Percentiles rank a stretch among this genome's conserved stretches.
Evolutionary conservation across 1,139 yeast species (phyloP).

Genomic region (Pichia sp.): DNA sequence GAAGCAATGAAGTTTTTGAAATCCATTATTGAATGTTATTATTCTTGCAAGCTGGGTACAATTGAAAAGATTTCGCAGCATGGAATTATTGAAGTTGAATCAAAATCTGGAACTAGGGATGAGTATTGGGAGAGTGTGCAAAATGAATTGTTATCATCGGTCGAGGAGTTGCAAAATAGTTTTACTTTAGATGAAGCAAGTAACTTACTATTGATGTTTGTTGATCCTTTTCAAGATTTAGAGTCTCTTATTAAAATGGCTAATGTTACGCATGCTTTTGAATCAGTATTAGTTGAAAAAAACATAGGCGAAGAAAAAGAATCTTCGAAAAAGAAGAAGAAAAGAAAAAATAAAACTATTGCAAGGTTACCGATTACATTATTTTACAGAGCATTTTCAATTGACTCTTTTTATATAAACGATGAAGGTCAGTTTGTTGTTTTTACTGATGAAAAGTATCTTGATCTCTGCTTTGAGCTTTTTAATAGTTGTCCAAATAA

Average conservation of each 20-base stretch:
- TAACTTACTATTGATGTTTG: constrained; percentile 44
- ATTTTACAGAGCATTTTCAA: constrained; percentile 54
- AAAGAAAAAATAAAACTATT: constrained; percentile 14
- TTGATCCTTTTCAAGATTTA: constrained; percentile 40
- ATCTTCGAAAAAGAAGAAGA: constrained; percentile 20
- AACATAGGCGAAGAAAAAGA: constrained; percentile 23
- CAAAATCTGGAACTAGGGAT: constrained; percentile 28
- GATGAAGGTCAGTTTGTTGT: constrained; percentile 38
- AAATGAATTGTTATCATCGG: constrained; percentile 26
- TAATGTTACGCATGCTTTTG: constrained; percentile 43
- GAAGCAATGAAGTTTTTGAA: constrained; percentile 34
- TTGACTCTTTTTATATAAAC: constrained; percentile 41
- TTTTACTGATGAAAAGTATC: constrained; percentile 43
- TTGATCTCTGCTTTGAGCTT: constrained; percentile 50
- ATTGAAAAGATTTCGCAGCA: constrained; percentile 19
- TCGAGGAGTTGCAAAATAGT: constrained; percentile 31
- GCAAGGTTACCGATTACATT: constrained; percentile 24
- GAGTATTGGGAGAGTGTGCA: constrained; percentile 34
- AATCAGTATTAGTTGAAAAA: constrained; percentile 31
- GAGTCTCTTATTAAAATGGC: constrained; percentile 45
- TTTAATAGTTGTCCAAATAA: constrained; percentile 43
- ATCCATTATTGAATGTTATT: constrained; percentile 38
- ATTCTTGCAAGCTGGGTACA: constrained; percentile 44
- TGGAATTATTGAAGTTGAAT: constrained; percentile 21
- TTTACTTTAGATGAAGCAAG: constrained; percentile 32